Conservation (phyloP, 2,329 filamentous ascomycete genomes). For the Curvularia lunata region DNA sequence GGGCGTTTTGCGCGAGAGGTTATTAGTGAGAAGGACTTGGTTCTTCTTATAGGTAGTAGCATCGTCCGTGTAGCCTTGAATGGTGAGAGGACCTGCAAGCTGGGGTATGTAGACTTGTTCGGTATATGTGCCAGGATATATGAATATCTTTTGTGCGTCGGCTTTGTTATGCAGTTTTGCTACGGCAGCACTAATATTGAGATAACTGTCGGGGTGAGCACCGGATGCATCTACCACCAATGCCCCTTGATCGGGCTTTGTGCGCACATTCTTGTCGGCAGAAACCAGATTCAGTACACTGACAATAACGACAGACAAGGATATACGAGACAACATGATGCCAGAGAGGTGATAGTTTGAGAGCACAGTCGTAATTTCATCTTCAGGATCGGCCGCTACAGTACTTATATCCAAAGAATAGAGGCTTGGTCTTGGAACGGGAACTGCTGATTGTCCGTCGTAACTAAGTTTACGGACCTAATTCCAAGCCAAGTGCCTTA, state of each 20-base stretch:
- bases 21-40: slow-evolving; percentile 59
- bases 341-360: not conserved
- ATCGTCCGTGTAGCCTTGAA: slow-evolving; percentile 64
- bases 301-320: not conserved
- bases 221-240: slow-evolving; percentile 27
- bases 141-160: slow-evolving; percentile 57
- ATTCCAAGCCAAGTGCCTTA: not conserved
- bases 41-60: slow-evolving; percentile 59
- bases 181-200: slow-evolving; percentile 26
- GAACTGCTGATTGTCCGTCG: slow-evolving; percentile 14
- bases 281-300: not conserved
- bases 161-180: slow-evolving; percentile 19
- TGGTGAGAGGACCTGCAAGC: slow-evolving; percentile 56
- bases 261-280: slow-evolving; percentile 22
- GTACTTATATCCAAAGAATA: not conserved
- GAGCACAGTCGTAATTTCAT: not conserved
- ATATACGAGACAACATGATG: not conserved
- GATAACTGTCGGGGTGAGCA: slow-evolving; percentile 21
- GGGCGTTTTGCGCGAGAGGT: slow-evolving; percentile 44
- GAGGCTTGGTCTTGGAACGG: not conserved
- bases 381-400: not conserved
- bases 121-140: slow-evolving; percentile 62
- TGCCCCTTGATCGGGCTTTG: slow-evolving; percentile 19
- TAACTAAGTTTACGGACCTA: not conserved
- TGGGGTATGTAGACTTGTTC: slow-evolving; percentile 62